A percentile compares a stretch with the other conserved stretches of the same genome.
phyloP scores from a whole-genome alignment of 2,329 filamentous ascomycete species.

The Verticillium isaacii region DNA sequence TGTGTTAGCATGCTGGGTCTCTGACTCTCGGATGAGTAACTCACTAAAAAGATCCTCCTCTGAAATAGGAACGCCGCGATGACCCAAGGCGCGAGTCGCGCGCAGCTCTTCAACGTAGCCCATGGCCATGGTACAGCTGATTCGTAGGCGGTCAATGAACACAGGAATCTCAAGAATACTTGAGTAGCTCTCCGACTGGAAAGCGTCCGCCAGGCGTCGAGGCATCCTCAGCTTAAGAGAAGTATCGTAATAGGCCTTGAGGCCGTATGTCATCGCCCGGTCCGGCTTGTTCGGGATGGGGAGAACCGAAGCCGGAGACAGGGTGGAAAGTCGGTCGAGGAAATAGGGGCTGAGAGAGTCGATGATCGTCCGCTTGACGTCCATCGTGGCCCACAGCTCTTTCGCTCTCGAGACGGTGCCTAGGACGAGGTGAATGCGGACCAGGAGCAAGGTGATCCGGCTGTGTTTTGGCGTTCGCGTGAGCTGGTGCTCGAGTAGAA shows the following conservation, averaged over 20 bases:
- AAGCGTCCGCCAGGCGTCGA: constrained; percentile 36
- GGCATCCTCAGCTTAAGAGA: constrained; percentile 43
- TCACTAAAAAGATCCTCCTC: constrained; percentile 37
- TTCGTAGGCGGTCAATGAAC: constrained; percentile 37
- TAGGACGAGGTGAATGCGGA: constrained; percentile 46
- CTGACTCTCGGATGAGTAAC: not conserved
- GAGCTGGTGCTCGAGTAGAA: constrained; percentile 46
- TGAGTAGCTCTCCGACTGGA: constrained; percentile 44
- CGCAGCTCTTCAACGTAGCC: constrained; percentile 46
- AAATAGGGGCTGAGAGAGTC: constrained; percentile 51
- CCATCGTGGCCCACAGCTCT: constrained; percentile 44
- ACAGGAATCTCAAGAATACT: constrained; percentile 43
- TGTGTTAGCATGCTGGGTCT: constrained; percentile 9
- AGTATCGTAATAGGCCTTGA: constrained; percentile 39
- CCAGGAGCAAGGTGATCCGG: constrained; percentile 42
- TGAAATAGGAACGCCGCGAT: constrained; percentile 33
- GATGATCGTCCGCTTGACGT: constrained; percentile 53
- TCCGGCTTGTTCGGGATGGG: constrained; percentile 7
- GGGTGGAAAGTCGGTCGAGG: constrained; percentile 48
- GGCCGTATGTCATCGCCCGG: constrained; percentile 31
- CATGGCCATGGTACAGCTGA: constrained; percentile 48
- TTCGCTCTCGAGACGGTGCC: constrained; percentile 43
- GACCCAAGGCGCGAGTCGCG: constrained; percentile 36
- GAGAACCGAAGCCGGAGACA: constrained; percentile 40
- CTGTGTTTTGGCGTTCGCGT: constrained; percentile 39